Evolutionary conservation across 1,284 basidiomycete genomes (phyloP).

Genomic region (Ceratobasidium sp.): DNA sequence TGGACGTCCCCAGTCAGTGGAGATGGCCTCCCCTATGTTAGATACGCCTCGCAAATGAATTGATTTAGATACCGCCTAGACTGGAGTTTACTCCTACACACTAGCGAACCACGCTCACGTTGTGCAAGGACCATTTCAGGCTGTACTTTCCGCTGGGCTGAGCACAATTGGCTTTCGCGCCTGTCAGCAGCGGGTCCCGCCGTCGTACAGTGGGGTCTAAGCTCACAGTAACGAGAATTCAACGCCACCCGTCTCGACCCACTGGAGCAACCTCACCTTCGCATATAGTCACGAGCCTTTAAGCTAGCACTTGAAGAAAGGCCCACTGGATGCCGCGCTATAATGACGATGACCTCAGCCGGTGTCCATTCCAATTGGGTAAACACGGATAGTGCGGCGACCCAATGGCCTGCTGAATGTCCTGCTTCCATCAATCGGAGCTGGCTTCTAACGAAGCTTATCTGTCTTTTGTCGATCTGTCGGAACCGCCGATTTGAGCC

Average conservation of each 20-base stretch:
- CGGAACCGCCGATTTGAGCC: conserved; percentile 17
- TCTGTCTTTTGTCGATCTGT: conserved; percentile 5
- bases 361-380: not conserved
- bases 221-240: not conserved
- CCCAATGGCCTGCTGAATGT: not conserved
- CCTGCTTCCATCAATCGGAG: conserved; percentile 24
- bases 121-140: not conserved
- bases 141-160: not conserved
- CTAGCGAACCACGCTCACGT: conserved; percentile 8
- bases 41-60: not conserved
- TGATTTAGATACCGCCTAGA: not conserved
- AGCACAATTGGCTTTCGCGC: conserved; percentile 8
- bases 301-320: not conserved
- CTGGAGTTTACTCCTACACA: not conserved
- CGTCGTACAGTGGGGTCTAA: not conserved
- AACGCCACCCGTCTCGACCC: not conserved
- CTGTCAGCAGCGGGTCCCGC: not conserved
- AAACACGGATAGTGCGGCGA: not conserved
- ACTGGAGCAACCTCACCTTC: not conserved
- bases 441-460: conserved; percentile 14
- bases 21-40: not conserved
- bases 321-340: not conserved
- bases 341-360: not conserved
- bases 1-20: not conserved
- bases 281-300: not conserved